Evolutionary conservation across 2,329 filamentous ascomycete species (phyloP), one percentile per base, ranked within the genome.

Genomic region (Fusarium hainanense): DNA sequence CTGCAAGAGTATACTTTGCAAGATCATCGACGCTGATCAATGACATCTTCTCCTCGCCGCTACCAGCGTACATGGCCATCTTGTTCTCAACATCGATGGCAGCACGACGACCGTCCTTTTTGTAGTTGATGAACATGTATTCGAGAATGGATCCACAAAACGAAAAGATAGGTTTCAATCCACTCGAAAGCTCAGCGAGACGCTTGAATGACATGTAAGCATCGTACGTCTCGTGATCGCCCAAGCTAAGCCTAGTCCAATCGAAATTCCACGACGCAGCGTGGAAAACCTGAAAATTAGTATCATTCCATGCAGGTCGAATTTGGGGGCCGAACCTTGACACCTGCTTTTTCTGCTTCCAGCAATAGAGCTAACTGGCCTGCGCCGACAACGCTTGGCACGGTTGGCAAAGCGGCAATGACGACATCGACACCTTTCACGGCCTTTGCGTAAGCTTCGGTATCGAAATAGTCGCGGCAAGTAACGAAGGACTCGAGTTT

Each of bases 181-280:
- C 21, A 2, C 21, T 37, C 0, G 60, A 63, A 3, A 63, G 58
- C 23, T 63, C 58, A 14, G 60, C 60, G 6, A 63, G 60, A 5
- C 58, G 47, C 8, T 55, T 63, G 4, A 63, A 63, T 20, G 60
- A 52, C 8, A 63, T 63, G 6, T 63, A 55, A 18, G 60, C 41
- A n/a, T 63, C 58, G 1, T 63, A 63, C 1, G 42, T 63, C 7
- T 63, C 58, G 18, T 63, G 48, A 13, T 63, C 58, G 7, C 60
- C 58, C 14, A 63, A 25, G 7, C 41, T 27, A 3, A 63, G 48
- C 3, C 34, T 63, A 6, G 60, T 48, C 60, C 60, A 63, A 9
- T 63, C 48, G 25, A 55, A 63, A 18, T 62, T 63, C 48, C 58
- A 63, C 3, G 42, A 48, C 0, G 60, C 58, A 4, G 60, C 60